These are phyloP conservation scores for Penicillium robsamsonii DNA, from an alignment of 495 filamentous ascomycete species.

Conservation along the genomic window DNA sequence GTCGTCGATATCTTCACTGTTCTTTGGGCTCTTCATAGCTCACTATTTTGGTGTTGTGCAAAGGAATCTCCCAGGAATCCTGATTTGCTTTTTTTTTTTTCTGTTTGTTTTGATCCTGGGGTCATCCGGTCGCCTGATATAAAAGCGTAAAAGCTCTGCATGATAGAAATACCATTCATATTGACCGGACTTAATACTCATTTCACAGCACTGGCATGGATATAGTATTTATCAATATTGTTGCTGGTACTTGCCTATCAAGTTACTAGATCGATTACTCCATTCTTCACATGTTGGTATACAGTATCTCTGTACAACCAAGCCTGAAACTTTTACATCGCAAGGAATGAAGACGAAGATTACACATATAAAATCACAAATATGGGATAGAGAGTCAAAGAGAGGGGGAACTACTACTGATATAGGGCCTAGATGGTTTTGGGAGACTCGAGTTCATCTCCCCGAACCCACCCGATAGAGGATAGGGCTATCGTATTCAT, in stretches of 20 bases:
- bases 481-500: too few species aligned
- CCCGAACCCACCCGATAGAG: too few species aligned
- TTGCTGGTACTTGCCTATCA: neutral
- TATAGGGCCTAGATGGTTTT: too few species aligned
- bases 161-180: constrained; percentile 24
- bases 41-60: neutral
- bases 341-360: too few species aligned
- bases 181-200: neutral
- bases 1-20: neutral
- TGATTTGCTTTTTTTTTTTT: constrained; percentile 2
- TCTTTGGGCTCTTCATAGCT: neutral
- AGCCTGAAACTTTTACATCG: too few species aligned
- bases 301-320: too few species aligned
- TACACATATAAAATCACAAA: too few species aligned
- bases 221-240: neutral
- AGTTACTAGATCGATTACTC: neutral
- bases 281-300: too few species aligned
- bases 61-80: neutral
- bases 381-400: too few species aligned
- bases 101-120: constrained; percentile 13
- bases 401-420: too few species aligned
- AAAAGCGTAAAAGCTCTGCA: constrained; percentile 28
- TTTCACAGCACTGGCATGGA: neutral
- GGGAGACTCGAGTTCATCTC: too few species aligned
- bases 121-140: neutral